Percentiles rank a stretch among this genome's conserved stretches.
Conservation (phyloP, 1,284 basidiomycete species). For the Fomitopsis schrenkii region DNA sequence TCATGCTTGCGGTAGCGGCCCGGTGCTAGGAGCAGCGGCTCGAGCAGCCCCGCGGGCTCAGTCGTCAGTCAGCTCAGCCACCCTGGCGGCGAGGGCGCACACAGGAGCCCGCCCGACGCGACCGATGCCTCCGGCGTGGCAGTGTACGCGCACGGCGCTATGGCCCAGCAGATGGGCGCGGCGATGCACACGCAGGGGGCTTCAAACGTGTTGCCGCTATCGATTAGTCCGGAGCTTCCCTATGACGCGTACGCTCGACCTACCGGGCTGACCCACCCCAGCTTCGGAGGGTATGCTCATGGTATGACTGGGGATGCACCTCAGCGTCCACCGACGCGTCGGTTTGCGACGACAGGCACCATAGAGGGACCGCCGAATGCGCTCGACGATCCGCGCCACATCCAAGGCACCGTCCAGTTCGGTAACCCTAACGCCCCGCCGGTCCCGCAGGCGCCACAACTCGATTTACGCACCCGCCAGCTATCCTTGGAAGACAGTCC, state of each 20-base stretch:
- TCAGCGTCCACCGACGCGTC: slow-evolving; percentile 25
- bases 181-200: background rate
- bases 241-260: slow-evolving; percentile 23
- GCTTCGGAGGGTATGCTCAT: slow-evolving; percentile 12
- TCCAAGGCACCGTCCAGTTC: background rate
- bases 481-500: background rate
- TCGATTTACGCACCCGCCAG: background rate
- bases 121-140: slow-evolving; percentile 10
- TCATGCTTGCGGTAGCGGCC: slow-evolving; percentile 10
- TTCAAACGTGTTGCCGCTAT: slow-evolving; percentile 4
- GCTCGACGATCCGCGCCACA: background rate
- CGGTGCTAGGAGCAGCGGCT: slow-evolving; percentile 11
- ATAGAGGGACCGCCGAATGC: background rate
- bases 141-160: slow-evolving; percentile 6
- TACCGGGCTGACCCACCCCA: slow-evolving; percentile 25
- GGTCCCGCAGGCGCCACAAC: background rate
- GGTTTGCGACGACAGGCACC: slow-evolving; percentile 11
- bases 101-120: slow-evolving; percentile 13
- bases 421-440: background rate
- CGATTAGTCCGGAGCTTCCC: slow-evolving; percentile 14
- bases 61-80: slow-evolving; percentile 13
- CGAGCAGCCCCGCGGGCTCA: slow-evolving; percentile 14
- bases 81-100: slow-evolving; percentile 10
- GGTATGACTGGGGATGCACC: slow-evolving; percentile 14
- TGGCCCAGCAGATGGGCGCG: background rate